phyloP scores from a whole-genome alignment of 371 early-diverging fungal species.

The Coemansia sp. region DNA sequence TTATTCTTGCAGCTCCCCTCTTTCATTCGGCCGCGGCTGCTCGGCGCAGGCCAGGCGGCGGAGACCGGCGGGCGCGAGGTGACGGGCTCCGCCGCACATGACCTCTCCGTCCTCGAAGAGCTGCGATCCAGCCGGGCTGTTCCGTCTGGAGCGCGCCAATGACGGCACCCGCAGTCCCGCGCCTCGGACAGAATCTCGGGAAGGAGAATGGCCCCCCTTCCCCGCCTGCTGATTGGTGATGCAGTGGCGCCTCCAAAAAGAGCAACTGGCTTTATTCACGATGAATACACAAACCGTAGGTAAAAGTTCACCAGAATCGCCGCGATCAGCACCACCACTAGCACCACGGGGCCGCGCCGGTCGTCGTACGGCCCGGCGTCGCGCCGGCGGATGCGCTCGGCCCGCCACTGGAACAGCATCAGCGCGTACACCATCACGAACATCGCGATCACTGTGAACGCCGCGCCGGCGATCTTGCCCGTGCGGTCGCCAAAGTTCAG shows the following conservation, averaged over 20 bases:
- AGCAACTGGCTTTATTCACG: neutral
- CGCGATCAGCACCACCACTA: constrained; percentile 80
- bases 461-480: constrained; percentile 70
- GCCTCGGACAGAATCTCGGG: neutral
- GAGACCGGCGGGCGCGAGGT: neutral
- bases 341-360: constrained; percentile 77
- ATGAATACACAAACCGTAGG: constrained; percentile 65
- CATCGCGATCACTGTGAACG: constrained; percentile 81
- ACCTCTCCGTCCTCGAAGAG: no score
- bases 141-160: no score
- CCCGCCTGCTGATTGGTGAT: constrained; percentile 1
- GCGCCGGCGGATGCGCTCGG: constrained; percentile 68
- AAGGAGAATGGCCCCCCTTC: neutral
- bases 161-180: neutral
- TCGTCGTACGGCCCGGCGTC: constrained; percentile 78
- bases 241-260: neutral
- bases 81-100: no score
- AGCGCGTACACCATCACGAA: constrained; percentile 88
- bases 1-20: neutral
- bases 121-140: no score
- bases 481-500: constrained; percentile 83
- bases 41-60: neutral
- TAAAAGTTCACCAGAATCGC: constrained; percentile 91
- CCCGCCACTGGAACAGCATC: constrained; percentile 92
- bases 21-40: neutral